Base-by-base conservation (phyloP, 495 filamentous ascomycete genomes). In the Astrothelium macrocarpum region DNA sequence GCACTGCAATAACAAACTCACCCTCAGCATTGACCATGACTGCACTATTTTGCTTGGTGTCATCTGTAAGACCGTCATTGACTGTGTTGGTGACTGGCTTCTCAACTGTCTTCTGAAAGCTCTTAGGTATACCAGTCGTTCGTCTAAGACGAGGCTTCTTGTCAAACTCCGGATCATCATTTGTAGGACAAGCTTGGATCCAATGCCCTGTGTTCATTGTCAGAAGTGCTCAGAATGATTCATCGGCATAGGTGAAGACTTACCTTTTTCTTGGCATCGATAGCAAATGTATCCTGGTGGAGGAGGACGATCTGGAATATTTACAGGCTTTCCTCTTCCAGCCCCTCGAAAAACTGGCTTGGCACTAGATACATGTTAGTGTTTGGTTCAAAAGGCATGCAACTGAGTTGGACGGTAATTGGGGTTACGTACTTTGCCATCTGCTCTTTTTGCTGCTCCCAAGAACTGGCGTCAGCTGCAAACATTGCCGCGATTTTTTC, bases 11-110 rank as follows among this genome's bases (percentile, higher is more conserved):
- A 67, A 99, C 94, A 78, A 90, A 96, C 71, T 99, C 90, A 71
- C 95, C 94, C 74, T 96, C 91, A 49, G 92, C 89, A 78, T 97
- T 95, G 59, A 97, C 88, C 95, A 96, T 97, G 66, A 97, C 85
- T 63, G 89, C 89, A 59, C 84, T 80, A 56, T 91, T 90, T 62
- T 88, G 86, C 71, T 90, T 90, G 42, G 83, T 77, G 63, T 91
- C 87, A 69, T 90, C 89, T 63, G 82, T 84, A 2, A 85, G 83
- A 42, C 85, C 89, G 75, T 90, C 89, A 66, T 87, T 80, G 34
- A 82, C 81, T 61, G 91, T 76, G 29, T 26, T 29, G 5, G 86
- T 84, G 26, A 86, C 84, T 5, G 91, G 87, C 75, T 96, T 97
- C 66, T 96, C 93, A 34, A 99, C 86, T 28, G 89, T 94, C 74